Evolutionary conservation across 352 stramenopile species (phyloP), one percentile per base, ranked within the genome.

Genomic region (Phytophthora sp.): DNA sequence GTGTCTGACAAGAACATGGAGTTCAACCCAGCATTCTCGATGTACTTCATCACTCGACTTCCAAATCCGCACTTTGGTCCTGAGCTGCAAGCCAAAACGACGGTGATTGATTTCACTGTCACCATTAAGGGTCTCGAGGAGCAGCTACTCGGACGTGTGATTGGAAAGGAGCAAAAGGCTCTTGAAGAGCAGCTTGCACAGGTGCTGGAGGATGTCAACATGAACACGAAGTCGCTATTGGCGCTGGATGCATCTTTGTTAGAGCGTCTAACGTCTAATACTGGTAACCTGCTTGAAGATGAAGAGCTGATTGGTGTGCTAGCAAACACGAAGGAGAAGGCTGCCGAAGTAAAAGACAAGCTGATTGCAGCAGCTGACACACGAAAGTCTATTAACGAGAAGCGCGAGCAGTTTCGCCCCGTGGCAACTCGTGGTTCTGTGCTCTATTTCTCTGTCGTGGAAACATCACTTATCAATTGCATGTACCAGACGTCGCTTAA

Each of bases 401-500:
- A 99, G 79, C 82, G 97, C 18, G 97, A 99, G 54, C 96, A 99
- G 76, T 99, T 99, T 82, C 89, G 97, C 17, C 95, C 97, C 2
- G 97, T 99, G 6, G 97, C 97, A n/a, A 99, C 94, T 10, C 87
- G 97, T 27, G 97, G 96, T 54, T 98, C 95, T 7, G 95, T 99
- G 18, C 75, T 99, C 0, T 99, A 99, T 63, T 99, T 99, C 68
- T 97, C 92, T 4, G 98, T 99, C 56, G 97, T 99, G 21, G 97
- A 99, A 73, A 98, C 98, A 55, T 98, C 92, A 49, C 66, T 98
- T 41, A 97, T 99, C 41, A 99, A 99, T 74, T 97, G 95, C 59
- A 99, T 99, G 97, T 99, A 99, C 82, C 97, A 99, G 82, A 99
- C 97, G 28, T 99, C 94, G 9, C 73, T 99, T 32, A 96, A 96